These are phyloP conservation scores for Talaromyces sp. DNA, from an alignment of 2,329 filamentous ascomycete genomes.

Conservation along the genomic window DNA sequence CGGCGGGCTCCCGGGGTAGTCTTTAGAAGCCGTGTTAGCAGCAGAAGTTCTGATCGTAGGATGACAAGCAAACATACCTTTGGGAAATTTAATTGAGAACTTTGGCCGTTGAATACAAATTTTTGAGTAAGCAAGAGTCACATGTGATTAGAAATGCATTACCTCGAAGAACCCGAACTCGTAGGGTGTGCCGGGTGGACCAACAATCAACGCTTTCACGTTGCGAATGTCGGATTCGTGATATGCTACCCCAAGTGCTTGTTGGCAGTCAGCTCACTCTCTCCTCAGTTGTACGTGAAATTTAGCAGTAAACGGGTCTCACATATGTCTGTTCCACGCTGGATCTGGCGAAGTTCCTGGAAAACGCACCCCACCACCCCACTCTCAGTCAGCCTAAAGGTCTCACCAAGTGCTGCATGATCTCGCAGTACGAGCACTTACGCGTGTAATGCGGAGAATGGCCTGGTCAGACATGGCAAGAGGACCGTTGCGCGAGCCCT, in stretches of 20 bases:
- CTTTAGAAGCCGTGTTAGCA: slow-evolving; percentile 40
- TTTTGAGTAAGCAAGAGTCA: slow-evolving; percentile 18
- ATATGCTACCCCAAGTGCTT: slow-evolving; percentile 81
- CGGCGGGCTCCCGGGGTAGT: slow-evolving; percentile 70
- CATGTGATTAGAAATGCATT: slow-evolving; percentile 7
- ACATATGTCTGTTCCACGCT: slow-evolving; percentile 80
- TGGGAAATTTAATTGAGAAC: slow-evolving; percentile 73
- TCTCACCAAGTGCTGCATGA: background rate
- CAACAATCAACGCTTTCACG: slow-evolving; percentile 81
- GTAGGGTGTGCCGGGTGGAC: slow-evolving; percentile 90
- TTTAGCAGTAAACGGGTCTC: slow-evolving; percentile 28
- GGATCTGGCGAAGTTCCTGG: slow-evolving; percentile 79
- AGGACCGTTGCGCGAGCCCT: background rate
- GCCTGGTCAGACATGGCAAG: slow-evolving; percentile 70
- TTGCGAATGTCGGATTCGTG: slow-evolving; percentile 83
- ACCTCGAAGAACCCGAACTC: slow-evolving; percentile 98
- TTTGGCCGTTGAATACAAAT: slow-evolving; percentile 25
- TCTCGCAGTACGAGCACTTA: slow-evolving; percentile 35
- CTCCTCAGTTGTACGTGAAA: background rate
- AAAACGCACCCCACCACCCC: slow-evolving; percentile 7
- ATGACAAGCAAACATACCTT: slow-evolving; percentile 47
- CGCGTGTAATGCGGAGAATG: slow-evolving; percentile 81
- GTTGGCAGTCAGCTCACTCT: background rate
- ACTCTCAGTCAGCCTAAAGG: background rate
- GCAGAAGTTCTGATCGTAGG: background rate